phyloP scores from a whole-genome alignment of 2,329 filamentous ascomycete genomes.

The Aspergillus quadricinctus region DNA sequence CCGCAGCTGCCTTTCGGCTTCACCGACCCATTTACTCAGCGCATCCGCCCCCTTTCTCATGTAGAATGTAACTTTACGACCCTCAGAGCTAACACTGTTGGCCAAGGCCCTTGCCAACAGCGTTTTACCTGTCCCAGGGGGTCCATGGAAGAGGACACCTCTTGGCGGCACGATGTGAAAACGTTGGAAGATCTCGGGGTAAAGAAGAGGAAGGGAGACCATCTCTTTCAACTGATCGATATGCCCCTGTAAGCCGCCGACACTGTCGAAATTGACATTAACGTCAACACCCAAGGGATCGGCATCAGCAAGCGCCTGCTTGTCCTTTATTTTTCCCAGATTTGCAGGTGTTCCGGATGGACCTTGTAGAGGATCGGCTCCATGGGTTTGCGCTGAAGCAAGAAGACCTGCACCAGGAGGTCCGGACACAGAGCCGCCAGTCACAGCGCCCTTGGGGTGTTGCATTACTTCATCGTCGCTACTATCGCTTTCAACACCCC shows the following conservation, averaged over 20 bases:
- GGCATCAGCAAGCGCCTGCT: conserved; percentile 84
- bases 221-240: conserved; percentile 98
- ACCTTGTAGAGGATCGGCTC: conserved; percentile 52
- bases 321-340: conserved; percentile 89
- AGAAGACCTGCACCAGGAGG: conserved; percentile 52
- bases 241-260: conserved; percentile 86
- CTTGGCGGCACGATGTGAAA: conserved; percentile 93
- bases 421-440: conserved; percentile 58
- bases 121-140: conserved; percentile 96
- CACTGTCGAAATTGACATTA: conserved; percentile 88
- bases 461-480: conserved; percentile 86
- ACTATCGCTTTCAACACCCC: conserved; percentile 86
- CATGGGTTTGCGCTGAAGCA: conserved; percentile 52
- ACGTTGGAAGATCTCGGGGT: conserved; percentile 86
- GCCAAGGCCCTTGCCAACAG: conserved; percentile 89
- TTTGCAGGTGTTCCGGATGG: conserved; percentile 67
- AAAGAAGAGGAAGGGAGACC: conserved; percentile 89
- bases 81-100: conserved; percentile 81
- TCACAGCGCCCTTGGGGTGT: conserved; percentile 56
- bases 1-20: conserved; percentile 91
- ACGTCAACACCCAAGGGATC: conserved; percentile 91
- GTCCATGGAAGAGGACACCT: conserved; percentile 93
- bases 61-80: conserved; percentile 95
- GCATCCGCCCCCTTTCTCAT: conserved; percentile 99
- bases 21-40: conserved; percentile 97